A percentile compares a stretch with the other conserved stretches of the same genome.
Evolutionary conservation across 106 monocot species (phyloP).

Genomic region (Xerophyta viscosa): DNA sequence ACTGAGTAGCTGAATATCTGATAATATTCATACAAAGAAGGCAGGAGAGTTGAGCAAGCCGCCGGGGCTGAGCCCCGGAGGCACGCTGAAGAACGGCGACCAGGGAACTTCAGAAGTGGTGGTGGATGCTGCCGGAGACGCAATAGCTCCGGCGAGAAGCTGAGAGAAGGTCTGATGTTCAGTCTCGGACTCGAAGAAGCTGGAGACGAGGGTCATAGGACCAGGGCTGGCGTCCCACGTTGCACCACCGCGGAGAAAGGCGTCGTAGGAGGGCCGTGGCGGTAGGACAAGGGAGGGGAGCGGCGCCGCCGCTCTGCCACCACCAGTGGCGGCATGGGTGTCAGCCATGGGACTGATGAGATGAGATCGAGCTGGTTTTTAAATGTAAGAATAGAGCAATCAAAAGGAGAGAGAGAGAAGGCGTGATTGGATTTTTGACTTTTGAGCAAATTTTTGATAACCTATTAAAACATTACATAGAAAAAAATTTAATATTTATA

Average conservation of each 20-base stretch:
- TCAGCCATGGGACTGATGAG: no score
- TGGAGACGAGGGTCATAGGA: conserved; percentile 38
- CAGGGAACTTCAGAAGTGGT: conserved; percentile 1
- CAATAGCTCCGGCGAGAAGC: conserved; percentile 47
- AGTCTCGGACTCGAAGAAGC: conserved; percentile 33
- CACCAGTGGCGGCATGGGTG: no score
- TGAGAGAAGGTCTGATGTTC: conserved; percentile 45
- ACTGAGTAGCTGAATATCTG: neutral
- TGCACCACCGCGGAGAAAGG: conserved; percentile 20
- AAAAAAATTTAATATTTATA: no score
- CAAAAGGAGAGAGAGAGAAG: neutral
- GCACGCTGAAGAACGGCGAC: conserved; percentile 25
- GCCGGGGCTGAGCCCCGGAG: conserved; percentile 33
- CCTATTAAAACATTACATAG: no score
- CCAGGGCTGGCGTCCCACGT: conserved; percentile 30
- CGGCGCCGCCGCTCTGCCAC: conserved; percentile 5
- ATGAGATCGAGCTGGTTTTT: neutral
- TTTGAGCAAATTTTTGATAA: conserved; percentile 4
- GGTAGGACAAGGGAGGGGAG: conserved; percentile 26
- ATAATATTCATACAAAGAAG: conserved; percentile 8
- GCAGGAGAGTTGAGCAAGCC: conserved; percentile 35
- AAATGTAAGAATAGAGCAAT: neutral
- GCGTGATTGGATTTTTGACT: neutral
- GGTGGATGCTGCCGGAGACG: conserved; percentile 18
- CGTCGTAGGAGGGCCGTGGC: conserved; percentile 18